phyloP scores from a whole-genome alignment of 106 monocot genomes.

The Dioscorea alata region DNA sequence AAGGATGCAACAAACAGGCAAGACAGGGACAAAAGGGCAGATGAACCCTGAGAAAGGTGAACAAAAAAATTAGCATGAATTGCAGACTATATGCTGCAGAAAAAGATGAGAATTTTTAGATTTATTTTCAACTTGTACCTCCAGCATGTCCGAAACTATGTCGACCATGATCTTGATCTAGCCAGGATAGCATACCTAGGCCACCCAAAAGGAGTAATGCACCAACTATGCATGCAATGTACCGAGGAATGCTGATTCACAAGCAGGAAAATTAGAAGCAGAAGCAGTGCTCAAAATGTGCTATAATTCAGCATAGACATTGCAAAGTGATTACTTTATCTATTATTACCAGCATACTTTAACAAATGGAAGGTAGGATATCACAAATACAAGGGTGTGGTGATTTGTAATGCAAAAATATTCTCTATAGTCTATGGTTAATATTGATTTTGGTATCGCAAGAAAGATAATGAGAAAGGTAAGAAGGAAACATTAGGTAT shows the following conservation, averaged over 20 bases:
- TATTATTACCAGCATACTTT: no score
- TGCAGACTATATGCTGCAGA: not conserved
- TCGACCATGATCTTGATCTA: conserved; percentile 86
- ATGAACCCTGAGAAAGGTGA: conserved; percentile 59
- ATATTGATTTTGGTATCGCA: no score
- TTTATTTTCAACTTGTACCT: conserved; percentile 36
- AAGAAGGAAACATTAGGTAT: no score
- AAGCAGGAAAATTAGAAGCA: not conserved
- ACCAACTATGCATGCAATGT: conserved; percentile 47
- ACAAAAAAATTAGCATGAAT: not conserved
- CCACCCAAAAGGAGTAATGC: conserved; percentile 62
- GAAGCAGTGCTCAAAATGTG: no score
- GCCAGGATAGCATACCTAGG: conserved; percentile 57
- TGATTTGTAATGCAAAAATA: no score
- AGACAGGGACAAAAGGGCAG: conserved; percentile 85
- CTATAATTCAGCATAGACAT: no score
- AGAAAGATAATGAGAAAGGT: no score
- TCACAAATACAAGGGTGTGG: no score
- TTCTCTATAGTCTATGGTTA: no score
- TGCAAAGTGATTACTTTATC: no score
- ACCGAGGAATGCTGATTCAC: conserved; percentile 2
- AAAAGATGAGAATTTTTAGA: not conserved
- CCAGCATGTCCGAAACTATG: conserved; percentile 90
- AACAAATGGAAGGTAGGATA: no score
- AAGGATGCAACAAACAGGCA: conserved; percentile 81